Percentiles rank a stretch among this genome's conserved stretches.
Evolutionary conservation across 192 early-diverging fungal genomes (phyloP).

Genomic region (Backusella australiensis): DNA sequence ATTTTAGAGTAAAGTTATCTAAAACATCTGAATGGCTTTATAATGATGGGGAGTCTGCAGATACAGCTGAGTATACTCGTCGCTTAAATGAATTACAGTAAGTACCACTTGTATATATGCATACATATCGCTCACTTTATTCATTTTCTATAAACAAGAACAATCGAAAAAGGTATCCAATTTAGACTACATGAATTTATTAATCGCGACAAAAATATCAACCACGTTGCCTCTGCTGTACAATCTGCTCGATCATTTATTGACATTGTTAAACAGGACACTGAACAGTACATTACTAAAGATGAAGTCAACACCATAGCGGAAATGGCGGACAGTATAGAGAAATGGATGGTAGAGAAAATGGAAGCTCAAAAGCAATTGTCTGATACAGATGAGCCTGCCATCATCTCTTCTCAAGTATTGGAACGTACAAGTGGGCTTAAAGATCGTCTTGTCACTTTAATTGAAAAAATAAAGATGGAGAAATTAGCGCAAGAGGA

Average conservation of each 20-base stretch:
- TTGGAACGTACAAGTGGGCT: conserved; percentile 46
- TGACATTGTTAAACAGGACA: conserved; percentile 47
- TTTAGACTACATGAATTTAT: conserved; percentile 44
- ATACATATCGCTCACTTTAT: neutral
- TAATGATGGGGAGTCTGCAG: conserved; percentile 71
- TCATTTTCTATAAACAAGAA: conserved; percentile 21
- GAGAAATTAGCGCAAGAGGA: conserved; percentile 22
- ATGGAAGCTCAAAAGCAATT: conserved; percentile 60
- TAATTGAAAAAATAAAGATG: conserved; percentile 57
- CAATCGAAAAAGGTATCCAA: conserved; percentile 44
- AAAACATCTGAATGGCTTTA: conserved; percentile 84
- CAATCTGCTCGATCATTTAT: conserved; percentile 40
- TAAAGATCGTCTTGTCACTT: conserved; percentile 47
- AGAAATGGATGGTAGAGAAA: conserved; percentile 67
- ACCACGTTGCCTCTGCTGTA: conserved; percentile 30
- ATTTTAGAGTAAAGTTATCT: conserved; percentile 52
- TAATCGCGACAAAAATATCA: conserved; percentile 48
- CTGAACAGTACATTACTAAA: conserved; percentile 50
- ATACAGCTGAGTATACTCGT: conserved; percentile 56
- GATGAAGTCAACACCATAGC: conserved; percentile 53
- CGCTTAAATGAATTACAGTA: conserved; percentile 44
- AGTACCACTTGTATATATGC: neutral
- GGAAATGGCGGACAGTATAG: conserved; percentile 48
- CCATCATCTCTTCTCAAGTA: conserved; percentile 57
- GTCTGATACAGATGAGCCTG: conserved; percentile 57